Percentiles rank a stretch among this genome's conserved stretches.
phyloP scores from a whole-genome alignment of 441 rosid genomes.

The Gossypium gossypioides region DNA sequence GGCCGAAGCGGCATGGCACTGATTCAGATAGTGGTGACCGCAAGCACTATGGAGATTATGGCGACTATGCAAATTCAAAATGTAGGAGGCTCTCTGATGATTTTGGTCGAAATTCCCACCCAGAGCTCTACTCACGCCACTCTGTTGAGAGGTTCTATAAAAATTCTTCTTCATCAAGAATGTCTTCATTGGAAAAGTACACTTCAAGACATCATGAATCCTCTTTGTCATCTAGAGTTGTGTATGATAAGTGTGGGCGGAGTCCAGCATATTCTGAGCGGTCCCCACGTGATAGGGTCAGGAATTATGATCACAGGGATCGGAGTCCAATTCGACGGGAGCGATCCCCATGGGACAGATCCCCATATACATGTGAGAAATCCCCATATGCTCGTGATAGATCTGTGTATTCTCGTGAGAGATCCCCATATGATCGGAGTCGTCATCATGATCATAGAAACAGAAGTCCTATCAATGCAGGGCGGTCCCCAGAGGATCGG shows the following conservation, averaged over 20 bases:
- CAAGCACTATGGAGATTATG: slow-evolving; percentile 52
- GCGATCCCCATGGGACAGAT: slow-evolving; percentile 56
- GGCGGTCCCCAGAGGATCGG: slow-evolving; percentile 61
- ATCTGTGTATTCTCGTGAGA: slow-evolving; percentile 58
- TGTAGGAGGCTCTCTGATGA: slow-evolving; percentile 76
- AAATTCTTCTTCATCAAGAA: slow-evolving; percentile 61
- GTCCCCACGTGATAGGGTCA: slow-evolving; percentile 63
- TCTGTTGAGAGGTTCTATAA: slow-evolving; percentile 52
- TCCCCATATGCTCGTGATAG: slow-evolving; percentile 40
- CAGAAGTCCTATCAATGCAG: slow-evolving; percentile 68
- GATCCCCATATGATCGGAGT: slow-evolving; percentile 68
- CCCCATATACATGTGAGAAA: slow-evolving; percentile 32
- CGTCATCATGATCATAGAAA: slow-evolving; percentile 59
- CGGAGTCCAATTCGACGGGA: slow-evolving; percentile 60
- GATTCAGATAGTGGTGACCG: slow-evolving; percentile 65
- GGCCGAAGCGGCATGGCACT: slow-evolving; percentile 68
- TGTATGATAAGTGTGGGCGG: slow-evolving; percentile 65
- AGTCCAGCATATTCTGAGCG: slow-evolving; percentile 70
- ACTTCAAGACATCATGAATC: slow-evolving; percentile 70
- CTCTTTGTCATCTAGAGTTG: slow-evolving; percentile 53
- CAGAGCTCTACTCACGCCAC: slow-evolving; percentile 60
- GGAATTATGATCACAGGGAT: slow-evolving; percentile 58
- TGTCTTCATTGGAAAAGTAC: slow-evolving; percentile 54
- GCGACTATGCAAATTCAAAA: slow-evolving; percentile 59
- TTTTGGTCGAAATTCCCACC: slow-evolving; percentile 37